phyloP scores from a whole-genome alignment of 192 early-diverging fungal species.

The Linnemannia zychae region DNA sequence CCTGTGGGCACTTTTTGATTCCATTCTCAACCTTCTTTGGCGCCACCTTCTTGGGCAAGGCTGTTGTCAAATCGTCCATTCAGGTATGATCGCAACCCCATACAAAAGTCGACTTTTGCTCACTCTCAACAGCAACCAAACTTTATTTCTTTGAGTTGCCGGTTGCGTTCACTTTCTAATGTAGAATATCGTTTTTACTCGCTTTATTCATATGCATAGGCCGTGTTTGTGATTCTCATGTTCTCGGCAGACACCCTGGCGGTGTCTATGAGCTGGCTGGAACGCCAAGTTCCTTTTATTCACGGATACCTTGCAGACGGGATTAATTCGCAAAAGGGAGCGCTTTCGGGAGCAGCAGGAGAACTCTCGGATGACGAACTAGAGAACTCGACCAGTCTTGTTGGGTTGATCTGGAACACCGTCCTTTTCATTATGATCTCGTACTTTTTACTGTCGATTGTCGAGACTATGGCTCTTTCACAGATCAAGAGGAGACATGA shows the following conservation, averaged over 20 bases:
- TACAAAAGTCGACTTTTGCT: not conserved
- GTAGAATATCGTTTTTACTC: not conserved
- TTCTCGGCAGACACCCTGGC: constrained; percentile 86
- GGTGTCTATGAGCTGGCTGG: constrained; percentile 68
- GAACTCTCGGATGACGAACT: constrained; percentile 34
- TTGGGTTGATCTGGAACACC: constrained; percentile 82
- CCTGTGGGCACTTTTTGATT: constrained; percentile 92
- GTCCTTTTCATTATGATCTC: constrained; percentile 84
- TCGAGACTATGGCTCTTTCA: constrained; percentile 86
- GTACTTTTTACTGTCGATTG: constrained; percentile 87
- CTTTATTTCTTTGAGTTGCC: not conserved
- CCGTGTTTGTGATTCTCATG: constrained; percentile 83
- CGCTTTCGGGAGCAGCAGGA: constrained; percentile 12
- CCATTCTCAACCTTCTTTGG: constrained; percentile 97
- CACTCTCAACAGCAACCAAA: constrained; percentile 1
- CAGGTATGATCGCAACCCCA: constrained; percentile 65
- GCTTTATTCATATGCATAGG: constrained; percentile 51
- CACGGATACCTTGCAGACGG: constrained; percentile 62
- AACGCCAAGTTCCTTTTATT: constrained; percentile 65
- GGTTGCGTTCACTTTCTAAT: constrained; percentile 14
- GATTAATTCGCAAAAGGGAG: constrained; percentile 46
- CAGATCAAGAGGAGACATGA: constrained; percentile 72
- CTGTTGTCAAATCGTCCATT: constrained; percentile 87
- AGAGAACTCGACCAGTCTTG: constrained; percentile 63
- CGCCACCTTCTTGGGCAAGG: constrained; percentile 95